phyloP scores from a whole-genome alignment of 129 eudicot species.

The carrot (Daucus carota) region DH1_v3.0 NC_030381.2:30226001-30226500 shows the following conservation, averaged over 20 bases:
- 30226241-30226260: background rate
- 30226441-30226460: background rate
- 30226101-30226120: background rate
- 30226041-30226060: background rate
- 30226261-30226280: background rate
- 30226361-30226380: background rate
- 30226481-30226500: background rate
- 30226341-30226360: background rate
- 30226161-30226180: background rate
- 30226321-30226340: background rate
- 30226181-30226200: background rate
- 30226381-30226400: background rate
- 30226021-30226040: background rate
- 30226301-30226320: background rate
- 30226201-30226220: background rate
- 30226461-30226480: conserved; percentile 13
- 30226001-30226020: background rate
- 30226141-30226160: background rate
- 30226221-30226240: background rate
- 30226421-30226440: background rate
- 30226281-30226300: background rate
- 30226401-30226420: background rate
- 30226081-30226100: background rate
- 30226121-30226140: background rate
- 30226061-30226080: background rate